Base-by-base conservation (phyloP, 176 grass and related monocot species). In the Oryza glumipatula region DNA sequence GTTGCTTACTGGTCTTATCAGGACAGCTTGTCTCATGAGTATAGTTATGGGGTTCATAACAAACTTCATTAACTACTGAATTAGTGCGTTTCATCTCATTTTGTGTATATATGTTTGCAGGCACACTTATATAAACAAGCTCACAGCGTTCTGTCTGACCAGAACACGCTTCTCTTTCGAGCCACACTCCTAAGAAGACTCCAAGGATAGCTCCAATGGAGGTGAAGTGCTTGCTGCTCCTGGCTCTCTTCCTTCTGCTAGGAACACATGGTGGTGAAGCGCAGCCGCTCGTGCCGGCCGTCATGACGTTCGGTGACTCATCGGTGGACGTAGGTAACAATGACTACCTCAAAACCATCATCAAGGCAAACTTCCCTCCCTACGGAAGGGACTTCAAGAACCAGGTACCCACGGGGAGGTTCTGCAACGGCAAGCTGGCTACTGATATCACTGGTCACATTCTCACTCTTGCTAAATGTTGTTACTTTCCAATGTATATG, bases 401-500 rank as follows among this genome's bases (percentile, higher is more conserved):
- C 85, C 89, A 68, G 26, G 83, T 52, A 44, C 67, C 96, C 8
- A 99, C 96, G 0, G 96, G 96, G 38, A 93, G 96, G 88, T 99
- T 99, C 86, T 99, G 96, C 89, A 99, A 99, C 26, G 96, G 96
- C 47, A 95, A 89, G 79, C 82, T 99, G 6, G 93, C 96, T 0
- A 99, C 96, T 28, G 96, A 99, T 28, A 87, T 99, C 82, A 98
- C 96, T 19, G 96, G 96, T 97, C 11, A 51, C 46, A 35, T 72
- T 78, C 22, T 68, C 41, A 10, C 36, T 80, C 81, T 17, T 15
- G 52, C 13, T 45, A 54, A 36, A 78, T 69, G 45, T 11, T 44
- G 9, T 44, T 22, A 76, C 21, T 65, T 28, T 76, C 30, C 9
- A 16, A 48, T 80, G 43, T 49, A 9, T 33, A 17, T 17, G 6